Base-by-base conservation (phyloP, 2,329 filamentous ascomycete species). In the Talaromyces sp. region DNA sequence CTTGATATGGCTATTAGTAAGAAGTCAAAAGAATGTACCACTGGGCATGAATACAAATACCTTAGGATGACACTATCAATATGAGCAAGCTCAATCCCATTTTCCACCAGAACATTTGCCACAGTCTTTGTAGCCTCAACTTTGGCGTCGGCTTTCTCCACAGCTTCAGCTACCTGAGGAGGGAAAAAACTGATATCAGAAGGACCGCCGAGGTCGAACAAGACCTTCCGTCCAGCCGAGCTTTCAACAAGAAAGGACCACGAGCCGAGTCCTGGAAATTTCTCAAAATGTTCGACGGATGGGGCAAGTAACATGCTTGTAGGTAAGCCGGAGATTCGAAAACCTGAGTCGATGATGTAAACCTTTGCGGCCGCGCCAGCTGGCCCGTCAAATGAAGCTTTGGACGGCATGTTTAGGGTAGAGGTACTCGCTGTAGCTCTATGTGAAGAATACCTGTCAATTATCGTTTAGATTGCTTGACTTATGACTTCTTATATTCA, bases 131-230 rank as follows among this genome's bases (percentile, higher is more conserved):
- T 41, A 19, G 13, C 58, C 9, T 51, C 19, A 4, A 59, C 21
- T 5, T 52, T 25, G 33, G 37, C 53, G 6, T 46, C 52, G 9
- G 35, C 35, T 25, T 17, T 17, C 10, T 58, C 41, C 6, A 59
- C 48, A 22, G 33, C 17, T 13, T 31, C 36, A 6, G 13, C 28
- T 7, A 59, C 56, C n/a, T 15, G 43, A 0, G 71, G 71, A 0
- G 76, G 65, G 9, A 77, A 64, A 13, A 75, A 76, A 17, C 77
- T 63, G 62, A 66, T 75, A 62, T 83, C 77, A 62, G 79, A 78
- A 5, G 75, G 70, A 5, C 77, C 69, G 1, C 76, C 77, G 0
- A 81, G 70, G 58, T 81, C 79, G 61, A 79, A 81, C 3, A 81
- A 65, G 1, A 78, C 63, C 21, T 70, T 71, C 41, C 73, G 71